Evolutionary conservation across 148 eudicot genomes (phyloP), one percentile per base, ranked within the genome.

Genomic region (Camellia granthamiana): DNA sequence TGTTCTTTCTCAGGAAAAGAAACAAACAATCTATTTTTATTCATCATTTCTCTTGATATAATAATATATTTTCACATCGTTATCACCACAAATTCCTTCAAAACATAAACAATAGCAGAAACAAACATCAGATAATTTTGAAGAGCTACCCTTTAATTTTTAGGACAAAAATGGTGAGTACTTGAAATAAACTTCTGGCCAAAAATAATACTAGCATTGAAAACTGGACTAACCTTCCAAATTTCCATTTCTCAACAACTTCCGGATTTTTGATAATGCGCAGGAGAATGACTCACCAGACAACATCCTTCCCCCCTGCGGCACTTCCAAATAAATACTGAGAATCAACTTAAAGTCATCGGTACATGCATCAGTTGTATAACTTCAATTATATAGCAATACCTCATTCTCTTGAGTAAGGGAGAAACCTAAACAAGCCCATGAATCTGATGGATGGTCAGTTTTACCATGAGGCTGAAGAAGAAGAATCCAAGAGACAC

Each of bases 351-450:
- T 6, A 19, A 63, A 62, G 72, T 51, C 7, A 18, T 60, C 41
- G 43, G 3, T 46, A 51, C 52, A 52, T 56, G 8, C 21, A 61
- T 11, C 41, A 7, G 54, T 30, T 21, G 67, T 71, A 41, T 30
- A 23, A 70, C 60, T 52, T 44, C 23, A 30, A 2, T 43, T 11
- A 19, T 51, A 30, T 65, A 64, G n/a, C 56, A 73, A 7, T 80
- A 90, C 92, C 90, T 90, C 92, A 78, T 81, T 81, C 6, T 88
- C 92, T 84, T 88, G 92, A 13, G 92, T 81, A 75, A 90, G 85
- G 51, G 89, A 88, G 85, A 90, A 90, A 49, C 90, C 92, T 80
- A 88, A 90, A 84, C 86, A 87, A 68, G 87, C 69, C 87, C 86
- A 83, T 66, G 88, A 70, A 69, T 84, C 89, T 55, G 82, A 55